Conservation (phyloP, 306 rosid genomes). For the Prunus armeniaca region DNA sequence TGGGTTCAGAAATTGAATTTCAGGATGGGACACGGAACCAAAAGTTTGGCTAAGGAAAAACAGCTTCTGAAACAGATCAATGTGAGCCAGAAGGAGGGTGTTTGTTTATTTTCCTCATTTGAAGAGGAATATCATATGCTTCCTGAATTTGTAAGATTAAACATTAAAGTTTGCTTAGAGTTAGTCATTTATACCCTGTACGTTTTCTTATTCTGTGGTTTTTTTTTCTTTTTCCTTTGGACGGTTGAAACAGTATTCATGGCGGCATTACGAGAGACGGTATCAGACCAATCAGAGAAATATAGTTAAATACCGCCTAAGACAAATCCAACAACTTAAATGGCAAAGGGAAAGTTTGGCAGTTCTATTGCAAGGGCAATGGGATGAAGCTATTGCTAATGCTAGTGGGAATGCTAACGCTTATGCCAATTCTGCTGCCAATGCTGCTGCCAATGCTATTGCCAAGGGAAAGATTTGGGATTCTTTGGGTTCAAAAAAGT, state of each 20-base stretch:
- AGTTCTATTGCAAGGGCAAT: not conserved
- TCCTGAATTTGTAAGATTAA: not conserved
- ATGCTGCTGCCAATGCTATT: constrained; percentile 16
- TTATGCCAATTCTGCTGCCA: constrained; percentile 10
- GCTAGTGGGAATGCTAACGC: constrained; percentile 22
- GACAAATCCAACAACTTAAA: constrained; percentile 1
- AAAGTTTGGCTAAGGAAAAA: constrained; percentile 31
- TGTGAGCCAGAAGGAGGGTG: constrained; percentile 1
- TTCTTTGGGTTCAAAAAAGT: constrained; percentile 17
- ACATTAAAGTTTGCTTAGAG: not conserved
- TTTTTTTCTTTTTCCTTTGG: not conserved
- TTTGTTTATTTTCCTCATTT: not conserved
- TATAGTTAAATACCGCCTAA: not conserved
- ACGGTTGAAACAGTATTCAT: not conserved
- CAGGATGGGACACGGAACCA: constrained; percentile 24
- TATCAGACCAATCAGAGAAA: not conserved
- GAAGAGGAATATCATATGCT: not conserved
- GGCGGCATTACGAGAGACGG: not conserved
- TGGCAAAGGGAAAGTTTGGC: not conserved
- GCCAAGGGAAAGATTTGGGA: constrained; percentile 7
- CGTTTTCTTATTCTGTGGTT: not conserved
- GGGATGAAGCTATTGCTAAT: constrained; percentile 12
- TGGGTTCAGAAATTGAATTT: constrained; percentile 28
- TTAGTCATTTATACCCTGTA: not conserved
- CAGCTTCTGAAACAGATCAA: constrained; percentile 23